Evolutionary conservation across 2,329 filamentous ascomycete species (phyloP).

Genomic region (Penicillium glabrum): DNA sequence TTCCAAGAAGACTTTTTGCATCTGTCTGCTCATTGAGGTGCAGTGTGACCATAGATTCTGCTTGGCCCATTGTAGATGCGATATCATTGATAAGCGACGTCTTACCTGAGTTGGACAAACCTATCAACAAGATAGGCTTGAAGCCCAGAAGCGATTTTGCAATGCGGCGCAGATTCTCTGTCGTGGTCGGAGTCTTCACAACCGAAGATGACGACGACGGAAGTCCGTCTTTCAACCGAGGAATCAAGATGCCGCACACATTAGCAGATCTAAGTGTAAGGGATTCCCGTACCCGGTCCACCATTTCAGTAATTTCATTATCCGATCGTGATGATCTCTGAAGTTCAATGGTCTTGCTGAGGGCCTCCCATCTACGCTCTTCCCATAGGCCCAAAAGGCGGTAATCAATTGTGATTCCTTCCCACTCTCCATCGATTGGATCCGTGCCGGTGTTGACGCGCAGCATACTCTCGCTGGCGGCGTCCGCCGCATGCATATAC

Average conservation of each 20-base stretch:
- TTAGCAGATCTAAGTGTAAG: constrained; percentile 63
- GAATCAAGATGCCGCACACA: constrained; percentile 68
- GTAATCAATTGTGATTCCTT: constrained; percentile 75
- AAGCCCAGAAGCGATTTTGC: constrained; percentile 65
- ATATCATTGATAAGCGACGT: constrained; percentile 81
- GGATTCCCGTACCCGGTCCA: constrained; percentile 29
- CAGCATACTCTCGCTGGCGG: constrained; percentile 71
- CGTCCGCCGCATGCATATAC: constrained; percentile 76
- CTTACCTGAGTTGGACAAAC: constrained; percentile 85
- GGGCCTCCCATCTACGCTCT: constrained; percentile 54
- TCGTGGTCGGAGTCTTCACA: constrained; percentile 71
- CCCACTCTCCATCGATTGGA: constrained; percentile 68
- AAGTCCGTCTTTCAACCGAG: constrained; percentile 52
- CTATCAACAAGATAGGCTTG: constrained; percentile 77
- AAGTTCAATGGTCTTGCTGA: constrained; percentile 28
- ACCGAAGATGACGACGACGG: constrained; percentile 51
- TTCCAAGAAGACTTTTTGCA: constrained; percentile 89
- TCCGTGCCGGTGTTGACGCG: constrained; percentile 63
- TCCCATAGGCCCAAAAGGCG: constrained; percentile 68
- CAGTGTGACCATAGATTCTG: constrained; percentile 82
- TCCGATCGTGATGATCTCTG: constrained; percentile 24
- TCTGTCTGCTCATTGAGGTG: constrained; percentile 98
- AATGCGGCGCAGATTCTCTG: constrained; percentile 68
- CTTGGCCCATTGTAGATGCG: constrained; percentile 75
- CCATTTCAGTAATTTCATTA: constrained; percentile 22